phyloP scores from a whole-genome alignment of 129 eudicot species.

The Lactuca saligna region DNA sequence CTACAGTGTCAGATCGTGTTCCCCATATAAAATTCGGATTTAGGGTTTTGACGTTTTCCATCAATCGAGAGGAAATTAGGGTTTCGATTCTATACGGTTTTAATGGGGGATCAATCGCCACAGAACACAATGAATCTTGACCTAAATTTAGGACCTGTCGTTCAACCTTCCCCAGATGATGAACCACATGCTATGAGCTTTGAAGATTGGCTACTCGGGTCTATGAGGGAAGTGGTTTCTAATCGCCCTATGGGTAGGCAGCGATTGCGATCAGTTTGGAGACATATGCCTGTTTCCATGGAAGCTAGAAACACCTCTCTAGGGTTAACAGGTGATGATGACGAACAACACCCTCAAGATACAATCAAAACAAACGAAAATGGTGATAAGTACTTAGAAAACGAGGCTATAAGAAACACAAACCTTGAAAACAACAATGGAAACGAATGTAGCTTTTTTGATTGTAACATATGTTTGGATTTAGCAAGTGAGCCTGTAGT shows the following conservation, averaged over 20 bases:
- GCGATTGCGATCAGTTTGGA: slow-evolving; percentile 44
- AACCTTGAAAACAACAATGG: slow-evolving; percentile 35
- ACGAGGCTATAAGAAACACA: slow-evolving; percentile 9
- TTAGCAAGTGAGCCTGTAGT: slow-evolving; percentile 92
- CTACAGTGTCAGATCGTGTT: background rate
- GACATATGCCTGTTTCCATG: slow-evolving; percentile 36
- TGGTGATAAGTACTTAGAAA: slow-evolving; percentile 13
- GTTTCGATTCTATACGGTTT: slow-evolving; percentile 15
- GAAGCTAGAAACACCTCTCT: slow-evolving; percentile 40
- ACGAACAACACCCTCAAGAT: slow-evolving; percentile 31
- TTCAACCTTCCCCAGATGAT: slow-evolving; percentile 39
- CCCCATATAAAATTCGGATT: background rate
- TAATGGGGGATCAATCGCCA: slow-evolving; percentile 49
- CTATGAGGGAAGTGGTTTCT: slow-evolving; percentile 43
- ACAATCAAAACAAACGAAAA: slow-evolving; percentile 33
- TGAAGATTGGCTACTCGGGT: slow-evolving; percentile 55
- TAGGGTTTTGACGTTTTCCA: slow-evolving; percentile 20
- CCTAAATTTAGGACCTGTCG: slow-evolving; percentile 68
- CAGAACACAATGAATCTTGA: slow-evolving; percentile 68
- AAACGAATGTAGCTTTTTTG: slow-evolving; percentile 67
- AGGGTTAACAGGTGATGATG: slow-evolving; percentile 37
- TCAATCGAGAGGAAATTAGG: background rate
- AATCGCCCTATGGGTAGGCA: slow-evolving; percentile 35
- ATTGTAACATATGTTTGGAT: slow-evolving; percentile 89
- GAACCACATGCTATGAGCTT: slow-evolving; percentile 45